Conservation (phyloP, 176 grass and related monocot species). For the Microstegium vimineum region DNA sequence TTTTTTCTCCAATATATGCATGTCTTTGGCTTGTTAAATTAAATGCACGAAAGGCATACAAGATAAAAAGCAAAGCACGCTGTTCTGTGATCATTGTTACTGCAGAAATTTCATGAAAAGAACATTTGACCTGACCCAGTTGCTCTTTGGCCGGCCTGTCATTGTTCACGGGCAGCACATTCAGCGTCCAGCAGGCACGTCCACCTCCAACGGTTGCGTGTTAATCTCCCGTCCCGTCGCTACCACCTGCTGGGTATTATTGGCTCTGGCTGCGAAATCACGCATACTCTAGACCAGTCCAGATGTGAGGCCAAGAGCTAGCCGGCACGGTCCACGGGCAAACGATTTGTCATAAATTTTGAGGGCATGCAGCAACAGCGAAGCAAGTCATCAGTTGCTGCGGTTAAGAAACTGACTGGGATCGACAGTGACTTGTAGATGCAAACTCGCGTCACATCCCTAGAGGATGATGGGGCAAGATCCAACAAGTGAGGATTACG, state of each 20-base stretch:
- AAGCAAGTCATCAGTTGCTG: neutral
- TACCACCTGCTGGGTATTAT: neutral
- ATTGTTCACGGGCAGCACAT: neutral
- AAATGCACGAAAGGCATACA: neutral
- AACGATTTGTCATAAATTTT: neutral
- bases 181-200: neutral
- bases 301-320: neutral
- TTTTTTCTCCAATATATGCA: neutral
- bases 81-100: neutral
- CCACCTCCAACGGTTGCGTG: neutral
- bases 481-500: neutral
- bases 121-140: constrained; percentile 14
- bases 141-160: neutral
- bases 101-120: neutral
- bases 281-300: neutral
- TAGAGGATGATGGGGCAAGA: neutral
- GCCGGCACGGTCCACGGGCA: neutral
- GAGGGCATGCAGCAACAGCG: neutral
- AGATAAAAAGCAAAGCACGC: neutral
- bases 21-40: neutral
- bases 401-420: neutral
- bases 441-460: constrained; percentile 2
- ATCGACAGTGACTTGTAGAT: constrained; percentile 34
- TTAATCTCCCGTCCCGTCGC: neutral
- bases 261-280: neutral